Base-by-base conservation (phyloP, 2,329 filamentous ascomycete species). In the Monascus ruber region DNA sequence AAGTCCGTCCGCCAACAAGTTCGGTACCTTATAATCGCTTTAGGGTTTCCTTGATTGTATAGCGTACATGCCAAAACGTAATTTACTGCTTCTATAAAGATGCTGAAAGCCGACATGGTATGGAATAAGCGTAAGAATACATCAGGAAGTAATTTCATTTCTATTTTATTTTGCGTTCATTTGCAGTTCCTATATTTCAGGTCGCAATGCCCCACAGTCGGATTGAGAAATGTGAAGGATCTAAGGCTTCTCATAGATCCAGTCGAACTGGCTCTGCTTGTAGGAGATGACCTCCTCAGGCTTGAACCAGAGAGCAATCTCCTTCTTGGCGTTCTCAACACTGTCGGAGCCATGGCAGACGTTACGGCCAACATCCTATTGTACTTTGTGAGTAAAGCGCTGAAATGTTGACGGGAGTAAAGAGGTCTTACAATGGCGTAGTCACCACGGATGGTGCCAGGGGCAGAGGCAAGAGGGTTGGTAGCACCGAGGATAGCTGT, bases 281-380 rank as follows among this genome's bases (percentile, higher is more conserved):
- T 84, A 96, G 71, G 64, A 75, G 70, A 86, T 70, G 62, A 94
- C 65, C 70, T 96, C 91, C 55, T 79, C 80, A 55, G 84, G 74
- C 71, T 83, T 81, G 84, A 98, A 98, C 91, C 91, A 98, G 65
- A 96, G 81, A 61, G 82, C 83, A 66, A 98, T 98, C 78, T 98
- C 91, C 85, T 96, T 95, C 83, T 96, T 79, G 72, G 91, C 91
- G 75, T 79, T 94, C 81, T 98, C 91, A 71, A 98, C 89, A 66
- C 77, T 81, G 79, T 98, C 91, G 70, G 87, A 95, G 67, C 91
- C 91, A 81, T 98, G 91, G 85, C 89, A 96, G 74, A 96, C 87
- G 77, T 98, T 98, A 70, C 89, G 86, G 73, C 91, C 91, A 65
- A 87, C 82, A 59, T 86, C 81, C 70, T 73, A 39, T 40, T 6